phyloP scores from a whole-genome alignment of 1,284 basidiomycete species.

The Ceraceosorus bombacis region DNA sequence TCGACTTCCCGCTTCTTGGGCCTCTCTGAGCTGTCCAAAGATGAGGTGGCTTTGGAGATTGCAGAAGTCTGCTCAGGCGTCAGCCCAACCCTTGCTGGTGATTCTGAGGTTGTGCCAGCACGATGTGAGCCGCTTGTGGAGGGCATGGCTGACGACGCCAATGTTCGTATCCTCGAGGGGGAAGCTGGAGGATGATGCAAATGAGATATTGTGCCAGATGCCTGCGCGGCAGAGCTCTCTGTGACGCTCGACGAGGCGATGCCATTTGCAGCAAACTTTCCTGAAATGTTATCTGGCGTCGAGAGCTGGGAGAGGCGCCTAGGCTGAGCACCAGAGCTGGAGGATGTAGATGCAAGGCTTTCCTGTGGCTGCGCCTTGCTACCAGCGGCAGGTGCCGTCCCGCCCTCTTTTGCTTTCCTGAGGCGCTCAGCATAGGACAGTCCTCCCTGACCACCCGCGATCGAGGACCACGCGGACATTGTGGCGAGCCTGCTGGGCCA shows the following conservation, averaged over 20 bases:
- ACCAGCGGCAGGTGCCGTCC: not conserved
- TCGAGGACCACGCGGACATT: conserved; percentile 14
- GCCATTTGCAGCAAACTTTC: conserved; percentile 3
- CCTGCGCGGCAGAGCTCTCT: not conserved
- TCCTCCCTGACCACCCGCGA: conserved; percentile 28
- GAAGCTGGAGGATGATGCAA: not conserved
- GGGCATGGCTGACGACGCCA: too few relatives aligned
- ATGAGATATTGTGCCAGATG: not conserved
- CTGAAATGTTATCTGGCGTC: conserved; percentile 10
- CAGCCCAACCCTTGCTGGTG: conserved; percentile 6
- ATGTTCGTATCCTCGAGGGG: too few relatives aligned
- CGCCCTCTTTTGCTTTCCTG: conserved; percentile 20
- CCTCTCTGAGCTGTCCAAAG: not conserved
- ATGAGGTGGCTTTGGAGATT: not conserved
- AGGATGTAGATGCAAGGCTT: not conserved
- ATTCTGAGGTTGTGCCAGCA: too few relatives aligned
- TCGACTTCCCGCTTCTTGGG: not conserved
- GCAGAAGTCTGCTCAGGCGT: conserved; percentile 2
- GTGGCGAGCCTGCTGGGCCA: not conserved
- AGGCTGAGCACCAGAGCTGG: not conserved
- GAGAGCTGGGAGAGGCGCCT: conserved; percentile 1
- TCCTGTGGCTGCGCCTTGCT: not conserved
- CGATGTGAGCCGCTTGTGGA: too few relatives aligned
- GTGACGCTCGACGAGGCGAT: not conserved
- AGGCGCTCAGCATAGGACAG: conserved; percentile 33